phyloP scores from a whole-genome alignment of 805 yeast genomes.

The Sugiyamaella boreocaroliniensis region DNA sequence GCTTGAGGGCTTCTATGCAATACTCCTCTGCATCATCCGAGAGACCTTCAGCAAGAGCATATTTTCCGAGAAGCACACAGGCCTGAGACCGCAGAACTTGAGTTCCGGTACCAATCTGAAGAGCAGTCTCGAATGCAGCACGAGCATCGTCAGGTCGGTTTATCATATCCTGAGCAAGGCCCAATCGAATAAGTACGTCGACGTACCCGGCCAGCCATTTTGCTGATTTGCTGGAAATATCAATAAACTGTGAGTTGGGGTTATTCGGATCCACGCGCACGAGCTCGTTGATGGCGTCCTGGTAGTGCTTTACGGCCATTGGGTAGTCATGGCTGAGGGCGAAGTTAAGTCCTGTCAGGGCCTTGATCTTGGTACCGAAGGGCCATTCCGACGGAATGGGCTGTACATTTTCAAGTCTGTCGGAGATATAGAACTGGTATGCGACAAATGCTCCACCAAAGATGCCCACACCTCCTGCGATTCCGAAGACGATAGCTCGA shows the following conservation, averaged over 20 bases:
- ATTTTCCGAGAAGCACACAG: conserved; percentile 1
- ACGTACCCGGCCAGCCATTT: conserved; percentile 32
- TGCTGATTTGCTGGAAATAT: conserved; percentile 20
- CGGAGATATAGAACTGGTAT: conserved; percentile 5
- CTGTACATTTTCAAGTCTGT: conserved; percentile 13
- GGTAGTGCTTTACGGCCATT: conserved; percentile 16
- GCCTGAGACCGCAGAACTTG: background rate
- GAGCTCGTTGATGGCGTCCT: conserved; percentile 22
- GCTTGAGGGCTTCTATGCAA: conserved; percentile 4
- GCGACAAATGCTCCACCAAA: conserved; percentile 8
- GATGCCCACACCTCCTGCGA: background rate
- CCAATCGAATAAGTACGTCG: conserved; percentile 28
- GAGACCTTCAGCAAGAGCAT: background rate
- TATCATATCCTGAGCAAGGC: conserved; percentile 19
- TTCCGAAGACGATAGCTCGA: conserved; percentile 2
- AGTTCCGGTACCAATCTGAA: conserved; percentile 16
- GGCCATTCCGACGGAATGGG: conserved; percentile 21
- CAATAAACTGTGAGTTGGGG: conserved; percentile 7
- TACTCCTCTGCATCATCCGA: conserved; percentile 3
- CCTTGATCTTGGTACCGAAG: conserved; percentile 10
- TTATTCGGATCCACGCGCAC: conserved; percentile 12
- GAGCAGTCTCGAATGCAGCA: conserved; percentile 23
- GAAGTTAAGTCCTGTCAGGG: conserved; percentile 15
- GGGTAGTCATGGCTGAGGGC: conserved; percentile 12
- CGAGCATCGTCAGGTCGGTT: conserved; percentile 20